A percentile compares a stretch with the other conserved stretches of the same genome.
These are phyloP conservation scores for Penicillium samsonianum DNA, from an alignment of 495 filamentous ascomycete species.

Conservation along the genomic window DNA sequence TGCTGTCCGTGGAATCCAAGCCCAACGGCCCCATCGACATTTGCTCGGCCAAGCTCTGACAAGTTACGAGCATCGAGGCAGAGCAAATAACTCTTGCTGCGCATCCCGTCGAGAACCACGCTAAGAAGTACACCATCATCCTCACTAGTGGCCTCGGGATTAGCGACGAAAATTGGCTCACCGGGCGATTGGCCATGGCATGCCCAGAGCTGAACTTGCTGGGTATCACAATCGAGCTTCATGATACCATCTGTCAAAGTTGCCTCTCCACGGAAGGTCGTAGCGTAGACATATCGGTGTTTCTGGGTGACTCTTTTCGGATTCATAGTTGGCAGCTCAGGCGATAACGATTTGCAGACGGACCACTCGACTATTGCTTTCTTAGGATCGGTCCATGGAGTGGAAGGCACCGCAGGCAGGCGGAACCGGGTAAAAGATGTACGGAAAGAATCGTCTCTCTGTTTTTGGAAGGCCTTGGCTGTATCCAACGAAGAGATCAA, in stretches of 20 bases:
- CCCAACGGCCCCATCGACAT: slow-evolving; percentile 59
- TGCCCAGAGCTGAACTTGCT: slow-evolving; percentile 53
- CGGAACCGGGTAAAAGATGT: slow-evolving; percentile 51
- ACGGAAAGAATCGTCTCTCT: slow-evolving; percentile 33
- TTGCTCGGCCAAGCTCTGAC: slow-evolving; percentile 66
- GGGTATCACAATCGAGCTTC: slow-evolving; percentile 65
- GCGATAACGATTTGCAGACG: slow-evolving; percentile 28
- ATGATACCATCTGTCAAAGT: slow-evolving; percentile 66
- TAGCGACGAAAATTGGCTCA: slow-evolving; percentile 71
- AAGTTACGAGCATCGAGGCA: slow-evolving; percentile 66
- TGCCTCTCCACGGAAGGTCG: slow-evolving; percentile 56
- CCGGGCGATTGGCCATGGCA: slow-evolving; percentile 66
- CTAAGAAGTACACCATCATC: slow-evolving; percentile 75
- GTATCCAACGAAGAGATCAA: slow-evolving; percentile 45
- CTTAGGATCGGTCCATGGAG: slow-evolving; percentile 11
- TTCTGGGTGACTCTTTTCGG: slow-evolving; percentile 51
- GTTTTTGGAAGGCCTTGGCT: slow-evolving; percentile 29
- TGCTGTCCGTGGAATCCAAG: slow-evolving; percentile 76
- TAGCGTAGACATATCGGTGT: slow-evolving; percentile 66
- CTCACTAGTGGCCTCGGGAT: slow-evolving; percentile 38
- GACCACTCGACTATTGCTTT: slow-evolving; percentile 40
- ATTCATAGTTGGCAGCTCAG: slow-evolving; percentile 73
- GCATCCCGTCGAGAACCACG: slow-evolving; percentile 67
- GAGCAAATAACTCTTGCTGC: slow-evolving; percentile 66
- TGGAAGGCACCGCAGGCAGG: slow-evolving; percentile 38